A percentile compares a stretch with the other conserved stretches of the same genome.
These are phyloP conservation scores for Ogataea siamensis DNA, from an alignment of 805 yeast species.

Conservation along the genomic window DNA sequence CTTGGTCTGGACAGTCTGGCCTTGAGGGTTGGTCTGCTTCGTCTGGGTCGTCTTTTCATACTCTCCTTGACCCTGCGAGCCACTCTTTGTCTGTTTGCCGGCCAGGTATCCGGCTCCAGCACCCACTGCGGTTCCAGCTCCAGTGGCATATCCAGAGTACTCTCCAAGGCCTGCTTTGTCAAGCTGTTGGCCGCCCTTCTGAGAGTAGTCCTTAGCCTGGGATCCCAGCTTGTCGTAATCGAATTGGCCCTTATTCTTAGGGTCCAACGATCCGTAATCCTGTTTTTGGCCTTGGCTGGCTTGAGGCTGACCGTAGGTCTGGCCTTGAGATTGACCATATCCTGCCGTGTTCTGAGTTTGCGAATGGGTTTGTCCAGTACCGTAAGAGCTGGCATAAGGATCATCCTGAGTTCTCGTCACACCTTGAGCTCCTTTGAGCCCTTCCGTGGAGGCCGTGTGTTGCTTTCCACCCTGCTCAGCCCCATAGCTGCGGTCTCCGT, in stretches of 20 bases:
- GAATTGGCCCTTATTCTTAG: background rate
- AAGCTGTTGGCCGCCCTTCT: constrained; percentile 13
- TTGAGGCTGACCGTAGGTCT: too few species aligned
- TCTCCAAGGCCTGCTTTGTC: constrained; percentile 15
- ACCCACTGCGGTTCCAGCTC: constrained; percentile 18
- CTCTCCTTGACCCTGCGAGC: too few species aligned
- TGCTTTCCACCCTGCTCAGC: background rate
- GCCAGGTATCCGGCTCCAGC: constrained; percentile 20
- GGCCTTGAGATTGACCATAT: too few species aligned
- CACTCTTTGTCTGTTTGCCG: constrained; percentile 5
- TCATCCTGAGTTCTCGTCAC: constrained; percentile 3
- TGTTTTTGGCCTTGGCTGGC: background rate
- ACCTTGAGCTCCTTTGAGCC: constrained; percentile 12
- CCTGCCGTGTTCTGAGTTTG: too few species aligned
- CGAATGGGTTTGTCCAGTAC: too few species aligned
- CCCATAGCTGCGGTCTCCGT: background rate
- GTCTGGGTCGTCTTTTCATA: too few species aligned
- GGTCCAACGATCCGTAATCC: background rate
- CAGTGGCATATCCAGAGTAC: constrained; percentile 14
- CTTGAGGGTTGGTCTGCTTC: too few species aligned
- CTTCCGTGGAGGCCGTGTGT: constrained; percentile 8
- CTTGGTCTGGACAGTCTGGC: too few species aligned
- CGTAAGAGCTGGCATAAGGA: constrained; percentile 8
- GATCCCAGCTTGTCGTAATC: constrained; percentile 11
- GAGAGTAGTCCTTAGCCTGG: constrained; percentile 11